Evolutionary conservation across 169 alveolate species (phyloP), one percentile per base, ranked within the genome.

Genomic region (Cytauxzoon felis): DNA sequence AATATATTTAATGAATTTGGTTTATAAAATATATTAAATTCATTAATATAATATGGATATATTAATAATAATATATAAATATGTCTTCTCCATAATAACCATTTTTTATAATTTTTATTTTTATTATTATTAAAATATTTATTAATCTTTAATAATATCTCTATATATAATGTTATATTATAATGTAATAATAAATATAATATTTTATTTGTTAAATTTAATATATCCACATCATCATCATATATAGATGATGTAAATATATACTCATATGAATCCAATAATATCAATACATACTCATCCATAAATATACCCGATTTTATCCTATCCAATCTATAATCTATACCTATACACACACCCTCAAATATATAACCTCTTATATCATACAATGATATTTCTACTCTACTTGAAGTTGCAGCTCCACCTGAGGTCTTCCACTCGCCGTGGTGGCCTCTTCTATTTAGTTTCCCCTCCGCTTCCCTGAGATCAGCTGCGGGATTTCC

Each of bases 1-100:
- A 73, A 24, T 8, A 63, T 50, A 3, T 51, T 70, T 18, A 6
- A 19, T 6, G 78, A 73, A n/a, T 11, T 53, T 7, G 84, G 70
- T 42, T 18, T 16, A 65, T 36, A 73, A 34, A 73, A 65, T 16
- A 2, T 33, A 53, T 33, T 36, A 42, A 73, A 73, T 30, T 23
- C 4, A 2, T 45, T 36, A 23, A 38, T 58, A n/a, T 49, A 33
- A 27, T 73, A 64, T 4, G 84, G 84, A 54, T 73, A 62, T 2
- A 73, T 32, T 18, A 16, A 8, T 1, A 73, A 42, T 54, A 40
- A 45, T 23, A 63, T 43, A 43, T 27, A 73, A 5, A 73, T 58
- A 3, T 43, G 65, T 24, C 13, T 29, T 45, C 71, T 40, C 78
- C 84, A 41, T 27, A 32, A 6, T 33, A 73, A 41, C 67, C 71